Base-by-base conservation (phyloP, 768 basidiomycete genomes). In the Rhodotorula paludigena region DNA sequence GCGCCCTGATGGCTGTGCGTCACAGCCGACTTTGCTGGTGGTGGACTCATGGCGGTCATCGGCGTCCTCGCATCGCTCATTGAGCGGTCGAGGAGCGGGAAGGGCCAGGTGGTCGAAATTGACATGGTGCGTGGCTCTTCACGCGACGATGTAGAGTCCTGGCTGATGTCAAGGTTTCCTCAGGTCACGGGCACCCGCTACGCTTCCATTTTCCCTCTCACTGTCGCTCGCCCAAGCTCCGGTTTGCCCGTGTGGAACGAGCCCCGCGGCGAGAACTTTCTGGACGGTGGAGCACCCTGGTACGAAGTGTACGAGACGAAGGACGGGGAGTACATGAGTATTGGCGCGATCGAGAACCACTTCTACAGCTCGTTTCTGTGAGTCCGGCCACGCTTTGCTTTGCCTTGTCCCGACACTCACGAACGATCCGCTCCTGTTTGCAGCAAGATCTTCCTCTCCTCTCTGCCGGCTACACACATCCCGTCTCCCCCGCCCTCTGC, bases 121-220 rank as follows among this genome's bases (percentile, higher is more conserved):
- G 85, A 92, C 76, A 90, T 92, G 89, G 89, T 87, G 73, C 28
- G 76, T 70, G 20, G 10, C 35, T 60, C 41, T 51, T 15, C 41
- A n/a, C n/a, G 25, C 44, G 1, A 21, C 18, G 1, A 30, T 59
- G 5, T 9, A 15, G n/a, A n/a, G n/a, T n/a, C n/a, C n/a, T n/a
- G n/a, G n/a, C n/a, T n/a, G n/a, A n/a, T n/a, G n/a, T n/a, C n/a
- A n/a, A n/a, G n/a, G n/a, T n/a, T n/a, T n/a, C n/a, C n/a, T n/a
- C 69, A 91, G 89, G 88, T 90, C 25, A 85, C 88, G 18, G 89
- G 89, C 11, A 81, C 86, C 5, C 86, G 88, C 44, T 91, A 90
- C 76, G 71, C 90, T n/a, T 82, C 88, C 16, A 83, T 85, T 2
- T 90, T 85, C 68, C 85, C 88, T 7, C 81, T 90, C 23, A 78